Evolutionary conservation across 441 rosid species (phyloP).

Genomic region (Mallotus repandus): DNA sequence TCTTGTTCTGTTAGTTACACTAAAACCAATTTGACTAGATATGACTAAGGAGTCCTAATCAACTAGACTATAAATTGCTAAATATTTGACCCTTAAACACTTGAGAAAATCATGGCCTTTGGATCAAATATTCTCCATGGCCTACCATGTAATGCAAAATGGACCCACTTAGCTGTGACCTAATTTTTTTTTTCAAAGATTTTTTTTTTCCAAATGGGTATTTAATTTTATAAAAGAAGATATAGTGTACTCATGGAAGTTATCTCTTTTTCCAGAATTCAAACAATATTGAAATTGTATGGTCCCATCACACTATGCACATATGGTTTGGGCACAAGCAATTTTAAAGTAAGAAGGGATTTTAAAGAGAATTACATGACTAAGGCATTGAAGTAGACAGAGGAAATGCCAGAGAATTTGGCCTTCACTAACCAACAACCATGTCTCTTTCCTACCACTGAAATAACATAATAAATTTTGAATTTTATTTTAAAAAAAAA

Average conservation of each 20-base stretch:
- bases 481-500: neutral
- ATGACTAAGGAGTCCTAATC: constrained; percentile 19
- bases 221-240: neutral
- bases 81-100: neutral
- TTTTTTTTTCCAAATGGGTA: neutral
- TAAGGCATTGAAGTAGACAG: constrained; percentile 29
- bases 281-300: constrained; percentile 10
- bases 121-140: constrained; percentile 23
- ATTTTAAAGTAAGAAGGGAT: neutral
- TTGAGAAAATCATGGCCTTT: constrained; percentile 11
- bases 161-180: constrained; percentile 13
- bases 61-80: constrained; percentile 4
- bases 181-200: neutral
- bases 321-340: constrained; percentile 5
- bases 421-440: constrained; percentile 25
- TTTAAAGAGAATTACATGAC: constrained; percentile 19
- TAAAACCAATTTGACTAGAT: constrained; percentile 22
- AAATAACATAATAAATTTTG: neutral
- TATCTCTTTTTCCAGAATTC: constrained; percentile 2
- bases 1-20: constrained; percentile 6
- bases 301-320: constrained; percentile 12
- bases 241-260: constrained; percentile 3
- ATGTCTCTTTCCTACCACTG: constrained; percentile 20
- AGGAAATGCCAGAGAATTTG: constrained; percentile 36
- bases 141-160: neutral